Base-by-base conservation (phyloP, 768 basidiomycete genomes). In the Boletus eberwhitei region DNA sequence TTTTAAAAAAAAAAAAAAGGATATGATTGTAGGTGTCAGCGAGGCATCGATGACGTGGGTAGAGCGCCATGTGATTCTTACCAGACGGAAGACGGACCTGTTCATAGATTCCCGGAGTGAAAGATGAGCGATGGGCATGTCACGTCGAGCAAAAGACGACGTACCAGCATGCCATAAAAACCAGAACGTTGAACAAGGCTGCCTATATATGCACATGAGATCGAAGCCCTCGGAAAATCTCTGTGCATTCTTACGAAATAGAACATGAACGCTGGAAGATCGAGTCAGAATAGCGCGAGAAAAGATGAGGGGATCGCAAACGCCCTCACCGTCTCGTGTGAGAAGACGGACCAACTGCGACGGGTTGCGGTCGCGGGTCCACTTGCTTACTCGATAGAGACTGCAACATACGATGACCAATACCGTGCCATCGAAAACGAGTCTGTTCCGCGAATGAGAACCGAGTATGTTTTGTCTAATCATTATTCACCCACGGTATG, bases 311-410 rank as follows among this genome's bases (percentile, higher is more conserved):
- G 1, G 21, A 35, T 35, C 5, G 12, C 3, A 53, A 19, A 47
- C 40, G 21, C 22, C 3, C 63, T 55, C 44, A 68, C 67, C 66
- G n/a, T 68, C 68, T 45, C 66, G 58, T n/a, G 45, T 17, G 16
- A 68, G 67, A 37, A 59, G 45, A 34, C 7, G 36, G 8, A 59
- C 16, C 24, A 71, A 52, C 2, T 31, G 36, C 16, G 61, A 66
- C 3, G 55, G 46, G 12, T 16, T 17, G 21, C 45, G 5, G 2
- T 7, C 14, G 22, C 5, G 19, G 17, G 38, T 43, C 31, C 31
- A 53, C 13, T 7, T 38, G 1, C 24, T 35, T 16, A 42, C 22
- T 11, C 32, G 52, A 32, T 21, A 21, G 21, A 70, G 59, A 34
- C 49, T 46, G 12, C 4, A 24, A 4, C 8, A 46, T 8, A 63